Percentiles rank a stretch among this genome's conserved stretches.
These are phyloP conservation scores for Canavalia ensiformis DNA, from an alignment of 306 rosid species.

Conservation along the genomic window DNA sequence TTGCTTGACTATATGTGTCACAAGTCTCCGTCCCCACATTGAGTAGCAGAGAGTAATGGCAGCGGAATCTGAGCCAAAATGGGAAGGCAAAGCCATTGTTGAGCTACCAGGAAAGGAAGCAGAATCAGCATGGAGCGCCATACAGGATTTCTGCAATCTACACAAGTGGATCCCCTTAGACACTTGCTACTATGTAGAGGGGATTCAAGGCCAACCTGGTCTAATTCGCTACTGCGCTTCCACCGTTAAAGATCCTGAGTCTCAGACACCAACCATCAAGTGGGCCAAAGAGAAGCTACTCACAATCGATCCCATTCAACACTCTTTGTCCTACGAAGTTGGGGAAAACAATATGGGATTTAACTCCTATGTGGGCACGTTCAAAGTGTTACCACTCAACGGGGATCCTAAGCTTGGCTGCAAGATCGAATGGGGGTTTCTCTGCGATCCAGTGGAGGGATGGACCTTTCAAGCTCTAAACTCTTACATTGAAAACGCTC, in stretches of 20 bases:
- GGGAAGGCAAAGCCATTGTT: conserved; percentile 58
- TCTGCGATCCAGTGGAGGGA: conserved; percentile 63
- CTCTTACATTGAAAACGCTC: conserved; percentile 40
- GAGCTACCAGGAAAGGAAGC: conserved; percentile 18
- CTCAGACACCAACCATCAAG: background rate
- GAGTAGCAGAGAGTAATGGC: background rate
- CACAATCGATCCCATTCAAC: conserved; percentile 56
- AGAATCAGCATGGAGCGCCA: conserved; percentile 51
- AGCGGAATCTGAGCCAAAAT: conserved; percentile 44
- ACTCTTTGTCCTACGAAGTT: conserved; percentile 59
- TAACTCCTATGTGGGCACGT: conserved; percentile 53
- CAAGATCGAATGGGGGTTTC: conserved; percentile 68
- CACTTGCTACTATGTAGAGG: conserved; percentile 58
- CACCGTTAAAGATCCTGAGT: background rate
- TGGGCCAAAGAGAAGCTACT: conserved; percentile 73
- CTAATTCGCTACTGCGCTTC: conserved; percentile 59
- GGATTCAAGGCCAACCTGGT: conserved; percentile 59
- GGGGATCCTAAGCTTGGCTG: conserved; percentile 43
- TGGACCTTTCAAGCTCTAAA: conserved; percentile 50
- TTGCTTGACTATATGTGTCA: too few relatives aligned
- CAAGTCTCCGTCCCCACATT: too few relatives aligned
- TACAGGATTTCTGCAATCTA: conserved; percentile 69
- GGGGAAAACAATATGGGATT: conserved; percentile 62
- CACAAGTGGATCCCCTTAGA: conserved; percentile 57
- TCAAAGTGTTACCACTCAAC: conserved; percentile 42